Base-by-base conservation (phyloP, 2,329 filamentous ascomycete genomes). In the Penicillium sp. region DNA sequence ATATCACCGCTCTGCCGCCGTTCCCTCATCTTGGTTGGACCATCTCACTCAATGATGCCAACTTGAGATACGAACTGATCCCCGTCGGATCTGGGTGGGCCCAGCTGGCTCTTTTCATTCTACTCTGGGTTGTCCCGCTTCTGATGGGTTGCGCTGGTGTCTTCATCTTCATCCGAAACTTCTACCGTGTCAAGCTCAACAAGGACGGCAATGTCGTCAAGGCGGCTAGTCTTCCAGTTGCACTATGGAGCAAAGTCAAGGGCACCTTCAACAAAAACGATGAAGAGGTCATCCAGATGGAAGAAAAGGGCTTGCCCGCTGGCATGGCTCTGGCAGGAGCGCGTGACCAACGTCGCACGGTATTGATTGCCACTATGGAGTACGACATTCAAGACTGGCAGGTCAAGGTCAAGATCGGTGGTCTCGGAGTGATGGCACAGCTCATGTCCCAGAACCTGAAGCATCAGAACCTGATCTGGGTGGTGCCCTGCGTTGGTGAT, bases 351-450 rank as follows among this genome's bases (percentile, higher is more conserved):
- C 60, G 77, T 34, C 76, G 83, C 11, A 87, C 80, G 43, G 82
- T 87, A 4, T 77, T 89, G 31, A 87, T 89, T 49, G 86, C 85
- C 10, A 88, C 86, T 13, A 87, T 88, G 84, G 86, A 89, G 69
- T 89, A 89, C 70, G 85, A 88, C 59, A 89, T 89, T 58, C 83
- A 86, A 56, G 86, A 89, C 64, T 88, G 86, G 83, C 78, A 73
- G 4, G 86, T 88, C 73, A 88, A 87, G 72, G 85, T 89, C 72
- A 89, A 89, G 72, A 89, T 89, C 44, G 86, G 86, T 62, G 86
- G 86, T 62, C 77, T 89, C 5, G 86, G 86, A 72, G 86, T 88
- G 57, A 89, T 89, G 86, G 85, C 86, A 27, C 83, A 86, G 61
- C 74, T 88, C 1, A 88, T 88, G 86, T 84, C 83, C n/a, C 85